Conservation (phyloP, 1,139 yeast genomes). For the Suhomyces maxii region DNA sequence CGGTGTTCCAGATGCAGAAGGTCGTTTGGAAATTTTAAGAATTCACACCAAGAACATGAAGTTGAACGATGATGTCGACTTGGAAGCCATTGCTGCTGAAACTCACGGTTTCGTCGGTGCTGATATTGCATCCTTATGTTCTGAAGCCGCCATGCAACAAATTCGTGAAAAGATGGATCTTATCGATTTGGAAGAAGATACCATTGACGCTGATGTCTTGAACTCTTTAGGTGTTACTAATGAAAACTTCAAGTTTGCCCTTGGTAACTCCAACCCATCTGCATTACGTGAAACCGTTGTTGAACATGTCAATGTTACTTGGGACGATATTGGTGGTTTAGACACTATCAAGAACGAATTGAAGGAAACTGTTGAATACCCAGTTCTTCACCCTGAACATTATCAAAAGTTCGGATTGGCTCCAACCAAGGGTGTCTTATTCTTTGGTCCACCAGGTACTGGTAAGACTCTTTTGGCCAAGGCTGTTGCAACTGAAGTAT, state of each 20-base stretch:
- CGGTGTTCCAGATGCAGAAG: slow-evolving; percentile 98
- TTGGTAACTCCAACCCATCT: slow-evolving; percentile 97
- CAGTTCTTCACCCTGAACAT: slow-evolving; percentile 98
- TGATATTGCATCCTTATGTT: slow-evolving; percentile 76
- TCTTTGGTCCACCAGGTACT: slow-evolving; percentile 99
- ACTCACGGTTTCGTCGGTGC: slow-evolving; percentile 99
- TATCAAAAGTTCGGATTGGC: slow-evolving; percentile 96
- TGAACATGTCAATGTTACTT: slow-evolving; percentile 95
- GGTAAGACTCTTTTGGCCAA: slow-evolving; percentile 97
- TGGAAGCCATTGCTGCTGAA: slow-evolving; percentile 73
- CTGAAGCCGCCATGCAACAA: slow-evolving; percentile 95
- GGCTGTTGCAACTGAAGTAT: slow-evolving; percentile 97
- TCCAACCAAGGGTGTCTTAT: slow-evolving; percentile 96
- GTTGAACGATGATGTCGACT: slow-evolving; percentile 89
- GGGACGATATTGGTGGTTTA: slow-evolving; percentile 97
- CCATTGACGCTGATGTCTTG: slow-evolving; percentile 94
- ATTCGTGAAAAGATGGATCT: slow-evolving; percentile 99
- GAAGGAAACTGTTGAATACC: slow-evolving; percentile 98
- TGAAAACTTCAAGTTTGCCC: slow-evolving; percentile 98
- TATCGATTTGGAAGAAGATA: slow-evolving; percentile 95
- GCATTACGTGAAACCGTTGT: slow-evolving; percentile 99
- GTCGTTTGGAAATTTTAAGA: slow-evolving; percentile 93
- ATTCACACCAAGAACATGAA: slow-evolving; percentile 93
- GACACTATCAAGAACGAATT: slow-evolving; percentile 94
- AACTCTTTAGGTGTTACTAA: slow-evolving; percentile 97